Conservation (phyloP, 345 rosid species). For the Gossypium stocksii region DNA sequence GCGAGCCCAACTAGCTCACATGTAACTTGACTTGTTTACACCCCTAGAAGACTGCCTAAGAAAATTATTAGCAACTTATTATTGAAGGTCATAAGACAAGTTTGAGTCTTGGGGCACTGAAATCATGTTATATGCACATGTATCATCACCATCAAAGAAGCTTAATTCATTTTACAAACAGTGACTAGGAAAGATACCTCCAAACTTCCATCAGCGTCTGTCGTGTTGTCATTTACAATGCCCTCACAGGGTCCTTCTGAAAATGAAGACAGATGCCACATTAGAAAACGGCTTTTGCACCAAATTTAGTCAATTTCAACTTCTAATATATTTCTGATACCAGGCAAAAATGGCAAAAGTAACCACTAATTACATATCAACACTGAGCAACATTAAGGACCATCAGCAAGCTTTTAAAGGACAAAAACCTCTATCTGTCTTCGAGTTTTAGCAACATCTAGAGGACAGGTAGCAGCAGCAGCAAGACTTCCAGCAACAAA, state of each 20-base stretch:
- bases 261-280: constrained; percentile 5
- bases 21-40: too few relatives aligned
- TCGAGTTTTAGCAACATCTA: constrained; percentile 93
- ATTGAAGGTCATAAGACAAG: too few relatives aligned
- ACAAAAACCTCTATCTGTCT: constrained; percentile 83
- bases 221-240: constrained; percentile 71
- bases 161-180: too few relatives aligned
- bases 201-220: constrained; percentile 73
- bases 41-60: too few relatives aligned
- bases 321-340: not conserved
- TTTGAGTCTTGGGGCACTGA: too few relatives aligned
- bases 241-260: constrained; percentile 75
- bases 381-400: not conserved
- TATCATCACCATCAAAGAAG: too few relatives aligned
- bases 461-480: constrained; percentile 84
- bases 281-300: not conserved
- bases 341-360: not conserved
- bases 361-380: not conserved
- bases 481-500: constrained; percentile 91
- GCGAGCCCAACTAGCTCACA: too few relatives aligned
- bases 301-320: not conserved
- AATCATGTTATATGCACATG: too few relatives aligned
- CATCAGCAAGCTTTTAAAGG: not conserved
- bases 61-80: too few relatives aligned
- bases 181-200: constrained; percentile 45